Evolutionary conservation across 2,329 filamentous ascomycete genomes (phyloP).

Genomic region (Knufia petricola): DNA sequence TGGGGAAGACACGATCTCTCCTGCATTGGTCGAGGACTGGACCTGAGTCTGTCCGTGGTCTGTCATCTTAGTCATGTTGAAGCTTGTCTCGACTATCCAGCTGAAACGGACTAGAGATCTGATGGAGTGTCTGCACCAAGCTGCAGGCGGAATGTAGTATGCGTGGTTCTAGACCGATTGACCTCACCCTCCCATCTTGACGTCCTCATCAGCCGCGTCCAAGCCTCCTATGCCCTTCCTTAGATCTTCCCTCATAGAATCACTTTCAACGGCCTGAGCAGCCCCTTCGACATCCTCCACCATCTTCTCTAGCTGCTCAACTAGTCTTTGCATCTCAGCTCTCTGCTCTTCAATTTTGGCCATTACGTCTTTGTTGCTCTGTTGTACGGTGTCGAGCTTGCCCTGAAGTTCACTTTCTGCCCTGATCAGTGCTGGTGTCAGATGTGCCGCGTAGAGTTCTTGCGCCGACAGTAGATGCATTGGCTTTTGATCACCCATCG

Average conservation of each 20-base stretch:
- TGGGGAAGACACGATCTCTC: no score
- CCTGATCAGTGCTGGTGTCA: conserved; percentile 46
- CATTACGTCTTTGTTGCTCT: conserved; percentile 45
- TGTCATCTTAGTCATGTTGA: no score
- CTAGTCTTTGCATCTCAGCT: conserved; percentile 46
- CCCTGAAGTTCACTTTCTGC: conserved; percentile 40
- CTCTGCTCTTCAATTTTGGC: conserved; percentile 45
- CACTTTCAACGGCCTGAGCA: conserved; percentile 28
- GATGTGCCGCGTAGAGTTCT: conserved; percentile 49
- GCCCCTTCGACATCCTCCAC: conserved; percentile 48
- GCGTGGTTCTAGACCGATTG: neutral
- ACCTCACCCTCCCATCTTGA: conserved; percentile 27
- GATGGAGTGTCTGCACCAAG: no score
- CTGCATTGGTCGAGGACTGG: no score
- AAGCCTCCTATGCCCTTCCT: conserved; percentile 21
- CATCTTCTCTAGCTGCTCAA: conserved; percentile 46
- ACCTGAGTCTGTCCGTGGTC: no score
- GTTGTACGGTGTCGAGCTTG: conserved; percentile 42
- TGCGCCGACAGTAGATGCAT: conserved; percentile 33
- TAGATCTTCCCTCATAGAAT: conserved; percentile 24
- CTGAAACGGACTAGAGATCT: no score
- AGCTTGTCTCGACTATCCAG: no score
- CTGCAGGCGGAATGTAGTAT: no score
- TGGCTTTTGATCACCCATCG: neutral
- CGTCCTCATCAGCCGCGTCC: neutral